Evolutionary conservation across 371 early-diverging fungal genomes (phyloP), one percentile per base, ranked within the genome.

Genomic region (Mortierella sp.): DNA sequence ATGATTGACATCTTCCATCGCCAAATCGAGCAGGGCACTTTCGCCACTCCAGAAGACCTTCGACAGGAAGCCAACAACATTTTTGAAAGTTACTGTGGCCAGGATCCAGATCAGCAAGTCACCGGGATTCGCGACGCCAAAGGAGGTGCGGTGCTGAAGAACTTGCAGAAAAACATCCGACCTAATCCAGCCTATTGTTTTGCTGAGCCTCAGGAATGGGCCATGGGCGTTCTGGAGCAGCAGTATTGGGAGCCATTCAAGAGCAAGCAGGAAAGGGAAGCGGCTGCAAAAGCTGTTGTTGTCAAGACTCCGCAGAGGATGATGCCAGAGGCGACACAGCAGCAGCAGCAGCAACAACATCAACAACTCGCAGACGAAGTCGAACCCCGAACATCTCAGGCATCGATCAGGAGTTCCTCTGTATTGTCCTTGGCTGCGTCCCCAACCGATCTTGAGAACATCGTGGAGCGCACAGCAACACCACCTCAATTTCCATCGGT

Each of bases 171-270:
- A 54, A 79, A 79, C 42, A 74, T 85, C 9, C 82, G 77, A n/a
- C 76, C 68, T 19, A 75, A 81, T 45, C 85, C 85, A 7, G 71
- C 85, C 3, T 72, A 54, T 16, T 81, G 82, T 70, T 72, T 85
- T 44, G 34, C 55, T 0, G 82, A 85, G 45, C 75, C 81, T 14
- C 85, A 85, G 60, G 80, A 76, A n/a, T 85, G 85, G 85, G 80
- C 85, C 0, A 70, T 79, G 60, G 31, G 68, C 21, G 79, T 81
- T 0, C 74, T 85, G 58, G 85, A 85, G 24, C 42, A 72, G 0
- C 85, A 85, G 31, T 81, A 85, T 78, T 85, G 85, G 85, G 55
- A 58, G 16, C 85, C 85, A 2, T 85, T 81, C 71, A 76, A 77
- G 58, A 81, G 79, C 50, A 81, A 81, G 70, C 76, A 57, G 57